Percentiles rank a stretch among this genome's conserved stretches.
phyloP scores from a whole-genome alignment of 805 yeast species.

The Nakazawaea laoshanensis region DNA sequence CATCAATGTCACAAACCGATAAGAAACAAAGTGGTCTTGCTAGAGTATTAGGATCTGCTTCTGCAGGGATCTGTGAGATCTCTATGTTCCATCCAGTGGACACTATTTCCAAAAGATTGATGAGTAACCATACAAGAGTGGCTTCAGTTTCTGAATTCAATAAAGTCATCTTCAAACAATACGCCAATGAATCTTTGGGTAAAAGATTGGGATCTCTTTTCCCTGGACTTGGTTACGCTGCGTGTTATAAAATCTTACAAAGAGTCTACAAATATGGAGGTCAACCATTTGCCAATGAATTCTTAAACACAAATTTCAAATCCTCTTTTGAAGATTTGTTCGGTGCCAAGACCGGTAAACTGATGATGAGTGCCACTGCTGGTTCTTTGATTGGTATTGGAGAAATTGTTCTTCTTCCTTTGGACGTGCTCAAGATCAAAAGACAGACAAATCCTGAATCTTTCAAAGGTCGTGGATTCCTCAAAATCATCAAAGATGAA shows the following conservation, averaged over 20 bases:
- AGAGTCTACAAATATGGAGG: conserved; percentile 99
- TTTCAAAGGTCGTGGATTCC: conserved; percentile 96
- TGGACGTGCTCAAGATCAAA: conserved; percentile 94
- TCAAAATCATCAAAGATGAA: conserved; percentile 80
- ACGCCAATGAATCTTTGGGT: conserved; percentile 63
- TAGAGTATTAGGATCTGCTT: conserved; percentile 93
- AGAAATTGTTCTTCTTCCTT: conserved; percentile 89
- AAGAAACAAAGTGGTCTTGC: conserved; percentile 86
- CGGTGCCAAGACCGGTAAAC: conserved; percentile 95
- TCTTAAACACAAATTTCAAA: conserved; percentile 66
- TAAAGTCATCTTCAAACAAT: conserved; percentile 77
- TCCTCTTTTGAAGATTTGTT: conserved; percentile 63
- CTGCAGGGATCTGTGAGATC: conserved; percentile 95
- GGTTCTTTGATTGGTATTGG: conserved; percentile 97
- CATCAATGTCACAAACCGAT: conserved; percentile 30
- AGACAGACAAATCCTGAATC: conserved; percentile 99
- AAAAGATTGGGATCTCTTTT: conserved; percentile 75
- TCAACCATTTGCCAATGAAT: conserved; percentile 97
- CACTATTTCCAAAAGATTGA: conserved; percentile 91
- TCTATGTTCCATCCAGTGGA: conserved; percentile 98
- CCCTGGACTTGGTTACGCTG: conserved; percentile 98
- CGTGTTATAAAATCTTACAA: conserved; percentile 91
- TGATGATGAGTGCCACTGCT: conserved; percentile 94
- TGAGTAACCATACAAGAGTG: conserved; percentile 73
- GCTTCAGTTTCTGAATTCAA: conserved; percentile 61